These are phyloP conservation scores for Sclerotiophoma versabilis DNA, from an alignment of 2,329 filamentous ascomycete genomes.

Conservation along the genomic window DNA sequence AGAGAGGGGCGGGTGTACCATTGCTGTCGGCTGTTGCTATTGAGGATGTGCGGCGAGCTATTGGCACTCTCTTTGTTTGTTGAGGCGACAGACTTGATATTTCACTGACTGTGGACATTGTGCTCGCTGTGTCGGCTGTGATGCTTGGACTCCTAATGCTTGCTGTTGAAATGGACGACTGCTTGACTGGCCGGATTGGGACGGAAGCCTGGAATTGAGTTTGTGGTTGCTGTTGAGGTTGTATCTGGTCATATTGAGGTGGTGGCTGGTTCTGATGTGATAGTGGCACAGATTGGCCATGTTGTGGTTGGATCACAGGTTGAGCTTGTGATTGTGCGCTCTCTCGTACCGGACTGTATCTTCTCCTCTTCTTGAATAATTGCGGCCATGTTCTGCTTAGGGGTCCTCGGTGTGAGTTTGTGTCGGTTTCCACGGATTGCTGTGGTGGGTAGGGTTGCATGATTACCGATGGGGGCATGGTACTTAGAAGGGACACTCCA, in stretches of 20 bases:
- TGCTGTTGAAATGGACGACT: constrained; percentile 20
- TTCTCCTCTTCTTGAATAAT: constrained; percentile 41
- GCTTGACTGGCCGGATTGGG: constrained; percentile 23
- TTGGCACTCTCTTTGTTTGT: constrained; percentile 28
- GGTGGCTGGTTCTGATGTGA: not conserved
- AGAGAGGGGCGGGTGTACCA: constrained; percentile 17
- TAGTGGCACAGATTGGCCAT: not conserved
- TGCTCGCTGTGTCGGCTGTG: constrained; percentile 32
- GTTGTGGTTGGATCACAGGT: constrained; percentile 17
- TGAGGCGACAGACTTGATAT: constrained; percentile 32
- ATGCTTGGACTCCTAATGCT: constrained; percentile 30
- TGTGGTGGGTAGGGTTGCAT: constrained; percentile 33
- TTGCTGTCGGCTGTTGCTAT: constrained; percentile 33
- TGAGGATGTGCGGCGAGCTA: constrained; percentile 30
- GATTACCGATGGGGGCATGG: constrained; percentile 15
- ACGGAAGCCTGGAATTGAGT: constrained; percentile 22
- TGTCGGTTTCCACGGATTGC: constrained; percentile 26
- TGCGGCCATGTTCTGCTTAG: constrained; percentile 42
- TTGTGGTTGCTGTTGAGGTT: constrained; percentile 8
- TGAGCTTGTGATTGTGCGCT: constrained; percentile 32
- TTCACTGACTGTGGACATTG: constrained; percentile 34
- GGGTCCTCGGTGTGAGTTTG: constrained; percentile 33
- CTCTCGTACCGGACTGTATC: constrained; percentile 40
- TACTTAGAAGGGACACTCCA: not conserved
- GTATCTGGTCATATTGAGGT: constrained; percentile 7